Evolutionary conservation across 805 yeast species (phyloP).

Genomic region (Wickerhamiella australiensis): DNA sequence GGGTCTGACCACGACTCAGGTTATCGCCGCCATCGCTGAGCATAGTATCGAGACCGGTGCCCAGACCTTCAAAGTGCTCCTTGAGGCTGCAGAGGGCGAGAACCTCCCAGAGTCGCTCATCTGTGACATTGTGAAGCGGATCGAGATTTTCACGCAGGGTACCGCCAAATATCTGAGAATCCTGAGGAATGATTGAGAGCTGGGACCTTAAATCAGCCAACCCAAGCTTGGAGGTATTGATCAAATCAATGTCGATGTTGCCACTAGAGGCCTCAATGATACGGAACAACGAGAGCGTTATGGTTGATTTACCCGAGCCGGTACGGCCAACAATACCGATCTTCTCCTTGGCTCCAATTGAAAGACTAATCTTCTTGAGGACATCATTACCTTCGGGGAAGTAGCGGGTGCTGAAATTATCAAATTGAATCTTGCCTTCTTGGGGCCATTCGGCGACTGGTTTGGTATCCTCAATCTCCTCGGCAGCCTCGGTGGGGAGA

Average conservation of each 20-base stretch:
- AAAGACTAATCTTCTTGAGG: constrained; percentile 50
- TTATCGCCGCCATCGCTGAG: constrained; percentile 64
- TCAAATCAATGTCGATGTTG: constrained; percentile 56
- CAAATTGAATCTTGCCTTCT: constrained; percentile 53
- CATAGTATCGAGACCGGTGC: constrained; percentile 38
- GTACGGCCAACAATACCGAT: constrained; percentile 95
- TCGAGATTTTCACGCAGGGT: constrained; percentile 75
- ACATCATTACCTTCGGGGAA: constrained; percentile 70
- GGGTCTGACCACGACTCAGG: constrained; percentile 73
- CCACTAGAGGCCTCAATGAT: constrained; percentile 69
- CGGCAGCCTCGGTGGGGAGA: constrained; percentile 75
- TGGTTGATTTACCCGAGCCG: constrained; percentile 89
- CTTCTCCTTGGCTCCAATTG: constrained; percentile 63
- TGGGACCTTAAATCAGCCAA: constrained; percentile 63
- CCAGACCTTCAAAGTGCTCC: constrained; percentile 45
- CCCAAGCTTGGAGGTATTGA: constrained; percentile 60
- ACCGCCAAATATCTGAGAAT: constrained; percentile 85
- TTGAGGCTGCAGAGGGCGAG: constrained; percentile 69
- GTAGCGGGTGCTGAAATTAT: constrained; percentile 66
- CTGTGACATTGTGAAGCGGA: constrained; percentile 55
- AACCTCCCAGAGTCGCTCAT: constrained; percentile 67
- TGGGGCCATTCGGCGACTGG: constrained; percentile 69
- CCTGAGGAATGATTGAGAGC: constrained; percentile 84
- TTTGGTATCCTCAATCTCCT: constrained; percentile 46
- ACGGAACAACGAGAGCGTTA: constrained; percentile 73